Percentiles rank a stretch among this genome's conserved stretches.
Conservation (phyloP, 2,329 filamentous ascomycete species). For the Trichoderma semiorbis region DNA sequence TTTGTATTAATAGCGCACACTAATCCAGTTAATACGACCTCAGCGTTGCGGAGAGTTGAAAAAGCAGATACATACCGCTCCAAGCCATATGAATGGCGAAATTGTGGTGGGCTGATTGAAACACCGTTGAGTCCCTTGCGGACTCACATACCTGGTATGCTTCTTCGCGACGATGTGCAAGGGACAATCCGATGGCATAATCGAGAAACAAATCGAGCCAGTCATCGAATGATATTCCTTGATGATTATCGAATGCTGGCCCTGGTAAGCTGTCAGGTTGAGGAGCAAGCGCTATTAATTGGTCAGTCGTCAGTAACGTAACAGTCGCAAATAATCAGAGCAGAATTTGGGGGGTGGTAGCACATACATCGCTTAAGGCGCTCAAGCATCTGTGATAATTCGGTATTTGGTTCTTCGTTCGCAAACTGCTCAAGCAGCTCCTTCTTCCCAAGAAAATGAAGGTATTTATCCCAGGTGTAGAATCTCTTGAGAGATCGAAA, state of each 20-base stretch:
- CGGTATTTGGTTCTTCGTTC: slow-evolving; percentile 35
- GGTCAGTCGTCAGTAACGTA: not conserved
- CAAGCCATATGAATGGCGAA: slow-evolving; percentile 75
- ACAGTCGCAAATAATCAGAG: not conserved
- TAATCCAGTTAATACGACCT: slow-evolving; percentile 30
- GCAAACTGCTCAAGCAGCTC: slow-evolving; percentile 23
- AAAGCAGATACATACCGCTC: slow-evolving; percentile 55
- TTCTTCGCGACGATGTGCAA: slow-evolving; percentile 61
- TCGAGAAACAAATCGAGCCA: slow-evolving; percentile 92
- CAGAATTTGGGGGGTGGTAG: not conserved
- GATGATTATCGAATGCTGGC: slow-evolving; percentile 49
- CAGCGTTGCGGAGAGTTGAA: not conserved
- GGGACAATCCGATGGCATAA: slow-evolving; percentile 74
- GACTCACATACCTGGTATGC: slow-evolving; percentile 78
- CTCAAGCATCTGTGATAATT: slow-evolving; percentile 54
- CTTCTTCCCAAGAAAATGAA: slow-evolving; percentile 50
- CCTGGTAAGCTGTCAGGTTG: slow-evolving; percentile 23
- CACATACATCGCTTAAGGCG: slow-evolving; percentile 52
- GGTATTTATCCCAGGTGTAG: slow-evolving; percentile 64
- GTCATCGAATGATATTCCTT: slow-evolving; percentile 73
- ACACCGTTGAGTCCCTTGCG: slow-evolving; percentile 77
- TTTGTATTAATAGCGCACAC: slow-evolving; percentile 79
- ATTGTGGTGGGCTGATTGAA: slow-evolving; percentile 65
- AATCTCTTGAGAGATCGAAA: slow-evolving; percentile 62
- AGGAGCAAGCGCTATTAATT: slow-evolving; percentile 32